Evolutionary conservation across 139 green algal genomes (phyloP), one percentile per base, ranked within the genome.

Genomic region (Eudorina sp.): DNA sequence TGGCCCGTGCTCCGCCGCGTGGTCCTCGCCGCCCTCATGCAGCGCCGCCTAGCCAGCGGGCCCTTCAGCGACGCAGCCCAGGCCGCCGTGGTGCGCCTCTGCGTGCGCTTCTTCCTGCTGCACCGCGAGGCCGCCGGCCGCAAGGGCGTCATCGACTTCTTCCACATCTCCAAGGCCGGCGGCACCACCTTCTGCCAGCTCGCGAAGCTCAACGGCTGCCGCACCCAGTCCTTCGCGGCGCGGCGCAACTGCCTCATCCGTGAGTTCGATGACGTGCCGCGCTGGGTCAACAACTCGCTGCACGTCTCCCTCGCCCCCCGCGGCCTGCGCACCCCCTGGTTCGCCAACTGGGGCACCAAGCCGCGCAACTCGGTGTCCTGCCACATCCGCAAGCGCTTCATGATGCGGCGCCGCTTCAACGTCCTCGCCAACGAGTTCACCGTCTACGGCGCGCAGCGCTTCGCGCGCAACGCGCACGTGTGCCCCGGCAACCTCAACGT

Each of bases 341-440:
- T 84, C 80, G 70, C 84, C 53, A 91, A 91, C 70, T 76, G 62
- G 29, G 88, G 77, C 51, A 69, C 43, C 53, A 80, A 81, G 48
- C 13, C 9, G 58, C 83, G 68, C 48, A 81, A 81, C 29, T 18
- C 70, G 19, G 51, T 88, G 48, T 88, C 83, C 34, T 88, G 83
- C 66, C 69, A n/a, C 68, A 46, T 82, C 34, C 83, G 83, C 51
- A 88, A 88, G 83, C 77, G 48, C 38, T 90, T 83, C 78, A 48
- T 87, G 77, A 34, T 76, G 53, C 55, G 36, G 3, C 73, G 62
- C 48, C 79, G 80, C 43, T 91, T 38, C 53, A 86, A 91, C 88
- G 66, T 91, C 38, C 75, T 84, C 36, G 80, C 78, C 51, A 86
- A 91, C 45, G 88, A 91, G 88, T 91, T 84, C 70, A 88, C 88